A percentile compares a stretch with the other conserved stretches of the same genome.
Evolutionary conservation across 192 early-diverging fungal species (phyloP).

Genomic region (Dissophora ornata): DNA sequence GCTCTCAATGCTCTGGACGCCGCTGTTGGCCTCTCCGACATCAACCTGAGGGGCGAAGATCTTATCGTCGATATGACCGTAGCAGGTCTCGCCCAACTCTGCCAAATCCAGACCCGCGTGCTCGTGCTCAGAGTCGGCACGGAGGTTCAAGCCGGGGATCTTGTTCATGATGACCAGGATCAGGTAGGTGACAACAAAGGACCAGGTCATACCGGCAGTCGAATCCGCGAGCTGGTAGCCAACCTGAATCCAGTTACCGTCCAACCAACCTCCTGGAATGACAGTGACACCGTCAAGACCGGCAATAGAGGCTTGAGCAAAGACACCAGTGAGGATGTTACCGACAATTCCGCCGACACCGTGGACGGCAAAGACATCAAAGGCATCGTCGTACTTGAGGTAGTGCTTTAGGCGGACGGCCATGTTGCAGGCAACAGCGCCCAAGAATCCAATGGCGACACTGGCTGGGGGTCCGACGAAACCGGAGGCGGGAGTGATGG

Average conservation of each 20-base stretch:
- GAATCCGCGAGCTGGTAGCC: conserved; percentile 84
- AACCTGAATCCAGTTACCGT: conserved; percentile 78
- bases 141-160: conserved; percentile 82
- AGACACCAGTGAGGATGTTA: conserved; percentile 90
- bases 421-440: conserved; percentile 82
- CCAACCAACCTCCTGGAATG: conserved; percentile 74
- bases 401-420: conserved; percentile 84
- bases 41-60: conserved; percentile 43
- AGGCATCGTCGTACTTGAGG: conserved; percentile 90
- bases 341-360: conserved; percentile 88
- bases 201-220: conserved; percentile 75
- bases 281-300: conserved; percentile 71
- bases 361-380: conserved; percentile 93
- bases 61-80: conserved; percentile 62
- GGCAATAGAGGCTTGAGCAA: conserved; percentile 84
- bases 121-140: conserved; percentile 77
- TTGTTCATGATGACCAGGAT: conserved; percentile 81
- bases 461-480: conserved; percentile 87
- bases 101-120: conserved; percentile 79
- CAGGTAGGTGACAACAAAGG: conserved; percentile 78
- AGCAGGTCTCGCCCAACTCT: conserved; percentile 82
- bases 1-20: conserved; percentile 33
- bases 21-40: conserved; percentile 41
- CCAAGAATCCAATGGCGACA: conserved; percentile 82
- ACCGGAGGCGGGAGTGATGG: conserved; percentile 92